Percentiles rank a stretch among this genome's conserved stretches.
These are phyloP conservation scores for Yueomyces sinensis DNA, from an alignment of 805 yeast species.

Conservation along the genomic window DNA sequence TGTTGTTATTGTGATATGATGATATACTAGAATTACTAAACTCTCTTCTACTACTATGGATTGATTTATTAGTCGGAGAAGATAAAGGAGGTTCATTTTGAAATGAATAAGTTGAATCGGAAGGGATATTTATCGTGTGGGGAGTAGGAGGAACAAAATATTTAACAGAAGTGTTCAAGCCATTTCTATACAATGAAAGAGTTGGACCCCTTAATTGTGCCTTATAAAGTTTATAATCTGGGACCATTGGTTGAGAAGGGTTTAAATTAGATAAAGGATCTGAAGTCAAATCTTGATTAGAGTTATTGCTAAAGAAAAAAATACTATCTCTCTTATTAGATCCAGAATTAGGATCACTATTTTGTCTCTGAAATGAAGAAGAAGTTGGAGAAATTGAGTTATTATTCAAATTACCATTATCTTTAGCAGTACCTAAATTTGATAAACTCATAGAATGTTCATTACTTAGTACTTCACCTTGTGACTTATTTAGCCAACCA, in stretches of 20 bases:
- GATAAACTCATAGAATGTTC: not conserved
- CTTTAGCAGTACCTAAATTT: not conserved
- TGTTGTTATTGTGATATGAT: not conserved
- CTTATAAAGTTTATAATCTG: constrained; percentile 33
- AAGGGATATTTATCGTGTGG: too few species aligned
- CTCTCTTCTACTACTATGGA: not conserved
- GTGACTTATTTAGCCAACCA: constrained; percentile 49
- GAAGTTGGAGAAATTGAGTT: not conserved
- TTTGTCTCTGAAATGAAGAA: constrained; percentile 13
- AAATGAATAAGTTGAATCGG: not conserved
- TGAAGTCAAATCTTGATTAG: not conserved
- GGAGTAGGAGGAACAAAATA: constrained; percentile 25
- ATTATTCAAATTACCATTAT: not conserved
- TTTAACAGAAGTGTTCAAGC: constrained; percentile 33
- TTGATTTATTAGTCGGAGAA: constrained; percentile 1
- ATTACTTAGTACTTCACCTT: constrained; percentile 8
- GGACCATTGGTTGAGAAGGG: constrained; percentile 9
- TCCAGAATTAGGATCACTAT: constrained; percentile 1
- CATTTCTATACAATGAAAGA: constrained; percentile 45
- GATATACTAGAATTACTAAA: not conserved
- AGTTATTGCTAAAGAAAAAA: not conserved
- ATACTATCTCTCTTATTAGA: constrained; percentile 2
- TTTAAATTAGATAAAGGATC: not conserved
- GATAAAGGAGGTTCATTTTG: constrained; percentile 1
- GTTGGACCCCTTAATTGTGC: constrained; percentile 63